Conservation (phyloP, 352 stramenopile species). For the Globisporangium middletonii region DNA sequence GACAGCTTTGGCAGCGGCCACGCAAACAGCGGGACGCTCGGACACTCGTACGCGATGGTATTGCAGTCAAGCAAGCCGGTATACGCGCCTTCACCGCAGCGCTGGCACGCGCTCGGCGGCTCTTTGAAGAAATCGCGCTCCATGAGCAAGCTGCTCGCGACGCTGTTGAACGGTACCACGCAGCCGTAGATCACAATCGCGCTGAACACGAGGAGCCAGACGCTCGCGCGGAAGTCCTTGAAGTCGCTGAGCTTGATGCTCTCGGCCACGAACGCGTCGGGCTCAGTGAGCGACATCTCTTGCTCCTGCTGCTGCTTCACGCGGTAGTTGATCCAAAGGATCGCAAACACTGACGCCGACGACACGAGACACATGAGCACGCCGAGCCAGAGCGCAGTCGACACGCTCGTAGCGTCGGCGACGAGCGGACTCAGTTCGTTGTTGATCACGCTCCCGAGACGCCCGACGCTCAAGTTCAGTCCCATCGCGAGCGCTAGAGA, state of each 20-base stretch:
- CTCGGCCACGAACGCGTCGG: constrained; percentile 19
- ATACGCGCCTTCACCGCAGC: constrained; percentile 61
- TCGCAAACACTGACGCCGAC: constrained; percentile 58
- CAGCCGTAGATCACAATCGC: constrained; percentile 92
- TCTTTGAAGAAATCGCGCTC: constrained; percentile 87
- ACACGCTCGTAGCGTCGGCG: constrained; percentile 55
- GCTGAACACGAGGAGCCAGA: constrained; percentile 87
- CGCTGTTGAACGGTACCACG: constrained; percentile 93
- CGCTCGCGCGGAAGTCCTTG: constrained; percentile 72
- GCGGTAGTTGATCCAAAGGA: constrained; percentile 77
- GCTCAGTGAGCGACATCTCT: neutral
- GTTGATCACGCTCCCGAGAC: constrained; percentile 91
- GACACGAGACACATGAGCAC: constrained; percentile 75
- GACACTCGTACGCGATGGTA: constrained; percentile 39
- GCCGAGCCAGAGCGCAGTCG: constrained; percentile 81
- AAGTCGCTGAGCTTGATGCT: constrained; percentile 68
- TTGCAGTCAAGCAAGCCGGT: constrained; percentile 38
- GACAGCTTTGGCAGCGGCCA: constrained; percentile 70
- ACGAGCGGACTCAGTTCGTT: constrained; percentile 85
- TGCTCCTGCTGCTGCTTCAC: constrained; percentile 30
- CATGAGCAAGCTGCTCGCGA: constrained; percentile 89
- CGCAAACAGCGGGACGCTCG: constrained; percentile 58
- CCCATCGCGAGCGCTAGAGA: constrained; percentile 81
- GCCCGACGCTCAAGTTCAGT: constrained; percentile 87
- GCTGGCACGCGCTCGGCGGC: constrained; percentile 36